Percentiles rank a stretch among this genome's conserved stretches.
These are phyloP conservation scores for Globisporangium nodosum DNA, from an alignment of 352 stramenopile genomes.

Conservation along the genomic window DNA sequence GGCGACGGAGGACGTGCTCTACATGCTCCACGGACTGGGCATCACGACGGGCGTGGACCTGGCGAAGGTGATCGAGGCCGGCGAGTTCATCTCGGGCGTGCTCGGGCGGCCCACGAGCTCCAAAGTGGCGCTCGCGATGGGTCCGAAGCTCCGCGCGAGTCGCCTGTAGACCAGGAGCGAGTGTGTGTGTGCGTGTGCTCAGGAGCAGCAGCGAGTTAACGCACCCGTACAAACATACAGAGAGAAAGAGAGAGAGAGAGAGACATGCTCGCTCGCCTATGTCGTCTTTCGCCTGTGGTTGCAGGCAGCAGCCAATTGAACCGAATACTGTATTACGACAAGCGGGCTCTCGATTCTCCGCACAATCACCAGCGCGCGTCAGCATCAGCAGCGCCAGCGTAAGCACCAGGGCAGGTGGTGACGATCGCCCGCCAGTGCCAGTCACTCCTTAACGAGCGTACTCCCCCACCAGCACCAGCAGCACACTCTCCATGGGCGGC, in stretches of 20 bases:
- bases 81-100: constrained; percentile 85
- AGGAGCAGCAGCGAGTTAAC: neutral
- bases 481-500: constrained; percentile 4
- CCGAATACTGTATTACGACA: too few relatives aligned
- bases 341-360: too few relatives aligned
- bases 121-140: constrained; percentile 82
- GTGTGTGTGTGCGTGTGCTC: neutral
- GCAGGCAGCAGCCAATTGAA: too few relatives aligned
- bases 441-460: neutral
- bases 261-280: neutral
- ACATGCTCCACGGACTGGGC: constrained; percentile 95
- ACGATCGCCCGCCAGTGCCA: too few relatives aligned
- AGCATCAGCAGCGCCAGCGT: too few relatives aligned
- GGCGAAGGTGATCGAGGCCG: constrained; percentile 86
- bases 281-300: neutral
- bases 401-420: too few relatives aligned
- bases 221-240: neutral
- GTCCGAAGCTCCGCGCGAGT: constrained; percentile 29
- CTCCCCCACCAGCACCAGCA: neutral
- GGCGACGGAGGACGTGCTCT: constrained; percentile 96
- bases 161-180: constrained; percentile 26
- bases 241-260: neutral
- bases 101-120: constrained; percentile 76
- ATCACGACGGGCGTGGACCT: constrained; percentile 94
- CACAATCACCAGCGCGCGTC: too few relatives aligned